Conservation (phyloP, 495 filamentous ascomycete genomes). For the Bacidia rubella region DNA sequence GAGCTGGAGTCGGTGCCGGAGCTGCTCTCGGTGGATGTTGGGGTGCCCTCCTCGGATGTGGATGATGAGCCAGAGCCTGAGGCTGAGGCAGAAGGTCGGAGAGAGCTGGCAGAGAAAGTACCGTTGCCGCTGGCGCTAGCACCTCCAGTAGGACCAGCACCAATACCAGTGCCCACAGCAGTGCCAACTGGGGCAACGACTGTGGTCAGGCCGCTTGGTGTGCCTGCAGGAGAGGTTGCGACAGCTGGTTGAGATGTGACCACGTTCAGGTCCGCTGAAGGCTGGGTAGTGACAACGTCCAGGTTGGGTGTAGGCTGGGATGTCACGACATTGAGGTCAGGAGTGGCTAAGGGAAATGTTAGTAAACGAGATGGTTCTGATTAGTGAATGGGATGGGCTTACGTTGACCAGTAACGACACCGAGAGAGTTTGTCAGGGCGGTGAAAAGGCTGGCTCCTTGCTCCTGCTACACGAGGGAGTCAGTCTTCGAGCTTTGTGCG, state of each 20-base stretch:
- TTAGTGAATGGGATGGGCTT: slow-evolving; percentile 5
- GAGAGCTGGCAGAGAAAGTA: slow-evolving; percentile 13
- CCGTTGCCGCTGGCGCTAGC: slow-evolving; percentile 14
- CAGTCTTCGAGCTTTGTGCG: no score
- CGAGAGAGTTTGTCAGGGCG: slow-evolving; percentile 35
- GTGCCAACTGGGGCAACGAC: slow-evolving; percentile 17
- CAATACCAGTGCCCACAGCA: slow-evolving; percentile 17
- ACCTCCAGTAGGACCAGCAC: slow-evolving; percentile 1
- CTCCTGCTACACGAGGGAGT: not conserved
- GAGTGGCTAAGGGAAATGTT: slow-evolving; percentile 16
- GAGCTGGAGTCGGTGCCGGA: not conserved
- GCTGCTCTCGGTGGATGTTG: slow-evolving; percentile 5
- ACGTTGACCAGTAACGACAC: slow-evolving; percentile 42
- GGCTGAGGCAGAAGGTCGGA: slow-evolving; percentile 19
- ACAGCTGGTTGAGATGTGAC: slow-evolving; percentile 31
- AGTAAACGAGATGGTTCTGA: not conserved
- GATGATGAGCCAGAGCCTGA: slow-evolving; percentile 28
- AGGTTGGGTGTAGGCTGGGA: slow-evolving; percentile 19
- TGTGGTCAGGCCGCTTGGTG: slow-evolving; percentile 17
- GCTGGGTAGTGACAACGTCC: slow-evolving; percentile 27
- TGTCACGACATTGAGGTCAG: slow-evolving; percentile 25
- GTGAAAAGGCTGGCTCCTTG: not conserved
- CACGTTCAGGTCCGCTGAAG: slow-evolving; percentile 17
- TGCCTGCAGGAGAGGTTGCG: slow-evolving; percentile 37
- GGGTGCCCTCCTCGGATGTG: slow-evolving; percentile 11